phyloP scores from a whole-genome alignment of 257 asterid genomes.

The Buddleja alternifolia region DNA sequence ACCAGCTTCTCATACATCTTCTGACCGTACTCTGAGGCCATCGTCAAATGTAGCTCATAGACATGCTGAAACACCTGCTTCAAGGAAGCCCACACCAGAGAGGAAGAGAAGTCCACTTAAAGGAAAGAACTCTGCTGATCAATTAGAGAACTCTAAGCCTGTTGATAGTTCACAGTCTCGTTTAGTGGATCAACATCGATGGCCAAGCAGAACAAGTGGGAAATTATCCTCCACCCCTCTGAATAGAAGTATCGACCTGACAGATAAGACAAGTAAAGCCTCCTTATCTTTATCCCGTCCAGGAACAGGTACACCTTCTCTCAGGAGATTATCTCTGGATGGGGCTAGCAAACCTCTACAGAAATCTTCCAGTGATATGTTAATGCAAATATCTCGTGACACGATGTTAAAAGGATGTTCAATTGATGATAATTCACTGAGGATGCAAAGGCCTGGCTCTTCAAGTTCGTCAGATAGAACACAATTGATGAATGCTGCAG shows the following conservation, averaged over 20 bases:
- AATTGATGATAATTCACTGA: constrained; percentile 53
- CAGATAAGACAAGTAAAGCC: constrained; percentile 48
- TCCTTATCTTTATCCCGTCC: constrained; percentile 46
- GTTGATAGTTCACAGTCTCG: constrained; percentile 57
- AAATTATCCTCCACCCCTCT: constrained; percentile 44
- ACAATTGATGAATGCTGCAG: constrained; percentile 45
- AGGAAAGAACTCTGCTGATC: constrained; percentile 65
- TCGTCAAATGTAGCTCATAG: constrained; percentile 59
- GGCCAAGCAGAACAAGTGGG: constrained; percentile 75
- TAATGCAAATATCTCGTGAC: constrained; percentile 45
- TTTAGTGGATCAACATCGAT: constrained; percentile 71
- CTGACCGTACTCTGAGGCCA: constrained; percentile 63
- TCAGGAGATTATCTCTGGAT: constrained; percentile 67
- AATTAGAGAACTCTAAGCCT: constrained; percentile 83
- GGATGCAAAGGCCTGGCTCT: constrained; percentile 43
- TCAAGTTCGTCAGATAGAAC: constrained; percentile 57
- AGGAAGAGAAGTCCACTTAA: constrained; percentile 68
- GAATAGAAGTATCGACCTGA: constrained; percentile 62
- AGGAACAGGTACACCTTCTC: constrained; percentile 47
- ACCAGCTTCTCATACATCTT: constrained; percentile 43
- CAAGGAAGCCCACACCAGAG: constrained; percentile 76
- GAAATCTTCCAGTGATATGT: constrained; percentile 65
- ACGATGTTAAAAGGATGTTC: constrained; percentile 34
- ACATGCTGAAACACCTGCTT: constrained; percentile 48
- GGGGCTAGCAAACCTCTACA: constrained; percentile 55